Conservation (phyloP, 805 yeast species). For the Candida tibetensis region DNA sequence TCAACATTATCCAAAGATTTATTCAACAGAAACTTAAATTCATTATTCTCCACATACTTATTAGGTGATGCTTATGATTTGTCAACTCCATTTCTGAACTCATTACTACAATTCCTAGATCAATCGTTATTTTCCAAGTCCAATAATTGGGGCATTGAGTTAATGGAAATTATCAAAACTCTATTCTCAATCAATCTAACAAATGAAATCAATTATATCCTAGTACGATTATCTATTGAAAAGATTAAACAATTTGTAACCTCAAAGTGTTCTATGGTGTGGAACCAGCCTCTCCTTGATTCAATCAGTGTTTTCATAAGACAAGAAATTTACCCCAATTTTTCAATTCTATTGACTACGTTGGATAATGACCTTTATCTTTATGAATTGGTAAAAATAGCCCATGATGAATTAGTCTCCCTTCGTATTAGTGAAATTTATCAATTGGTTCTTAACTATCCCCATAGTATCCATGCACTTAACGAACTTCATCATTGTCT, state of each 20-base stretch:
- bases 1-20: conserved; percentile 16
- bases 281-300: conserved; percentile 38
- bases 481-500: conserved; percentile 57
- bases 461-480: conserved; percentile 51
- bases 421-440: conserved; percentile 58
- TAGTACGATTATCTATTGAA: conserved; percentile 37
- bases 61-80: conserved; percentile 1
- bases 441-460: conserved; percentile 54
- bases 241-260: conserved; percentile 33
- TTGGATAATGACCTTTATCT: conserved; percentile 13
- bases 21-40: conserved; percentile 28
- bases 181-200: conserved; percentile 20
- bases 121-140: conserved; percentile 5
- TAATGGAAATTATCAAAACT: conserved; percentile 14
- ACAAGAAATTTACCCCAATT: conserved; percentile 37
- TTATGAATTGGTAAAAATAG: conserved; percentile 32
- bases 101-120: conserved; percentile 7
- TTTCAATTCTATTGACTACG: conserved; percentile 15
- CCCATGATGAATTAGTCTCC: conserved; percentile 38
- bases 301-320: conserved; percentile 38
- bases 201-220: conserved; percentile 22
- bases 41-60: conserved; percentile 20
- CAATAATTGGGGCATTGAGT: not conserved
- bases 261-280: conserved; percentile 28
- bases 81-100: conserved; percentile 2